Base-by-base conservation (phyloP, 352 stramenopile species). In the Globisporangium camurandrum region DNA sequence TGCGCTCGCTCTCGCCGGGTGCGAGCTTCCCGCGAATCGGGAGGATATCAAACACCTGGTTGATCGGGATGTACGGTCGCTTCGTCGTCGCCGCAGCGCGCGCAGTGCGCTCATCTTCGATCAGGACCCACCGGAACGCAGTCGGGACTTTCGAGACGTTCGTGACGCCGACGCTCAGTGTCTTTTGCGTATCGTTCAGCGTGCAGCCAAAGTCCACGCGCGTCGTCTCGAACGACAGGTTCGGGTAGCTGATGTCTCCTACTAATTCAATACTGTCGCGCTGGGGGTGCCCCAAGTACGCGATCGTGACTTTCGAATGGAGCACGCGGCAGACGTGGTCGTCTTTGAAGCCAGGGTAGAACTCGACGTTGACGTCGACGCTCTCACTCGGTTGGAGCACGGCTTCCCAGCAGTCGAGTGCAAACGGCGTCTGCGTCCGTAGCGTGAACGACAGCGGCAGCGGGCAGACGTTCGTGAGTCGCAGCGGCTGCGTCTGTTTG, bases 131-230 rank as follows among this genome's bases (percentile, higher is more conserved):
- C 2, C 73, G 67, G 48, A 96, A 97, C 23, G 59, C 64, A 20
- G 83, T 95, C 46, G 90, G 61, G 4, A 98, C 87, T 51, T 93
- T 90, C 1, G 87, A 97, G 19, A 81, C 65, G 54, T 98, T 98
- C 33, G 79, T 94, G 11, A 97, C 71, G 10, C 69, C 69, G 30
- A 98, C 59, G 16, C 54, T 63, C 49, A 95, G 73, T 20, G 87
- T 83, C 50, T 95, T 96, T 47, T 95, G 89, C 12, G 94, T 98
- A 62, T 98, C 94, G 59, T 98, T 98, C 27, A 98, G 70, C 19
- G 95, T 82, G 61, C 87, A 97, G 23, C 94, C 94, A 57, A 98
- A 98, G 51, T 97, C 91, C 33, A 98, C 81, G 31, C 80, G 81
- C 12, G 67, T 75, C 26, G 56, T 88, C 55, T 97, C 89, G 46